A percentile compares a stretch with the other conserved stretches of the same genome.
Conservation (phyloP, 345 rosid species). For the Acer campestre region DNA sequence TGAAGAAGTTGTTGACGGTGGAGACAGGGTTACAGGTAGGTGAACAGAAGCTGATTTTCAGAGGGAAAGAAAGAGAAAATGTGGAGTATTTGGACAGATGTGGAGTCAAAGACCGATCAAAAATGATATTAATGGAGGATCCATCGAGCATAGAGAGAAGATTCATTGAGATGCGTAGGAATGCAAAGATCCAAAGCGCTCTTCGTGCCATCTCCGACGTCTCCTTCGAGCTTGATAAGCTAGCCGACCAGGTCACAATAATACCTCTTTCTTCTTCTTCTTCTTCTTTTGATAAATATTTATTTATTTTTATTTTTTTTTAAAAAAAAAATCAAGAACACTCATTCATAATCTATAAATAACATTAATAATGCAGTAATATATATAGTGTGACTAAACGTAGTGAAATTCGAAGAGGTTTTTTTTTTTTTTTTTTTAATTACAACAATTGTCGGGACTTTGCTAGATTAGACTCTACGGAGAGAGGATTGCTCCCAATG, state of each 20-base stretch:
- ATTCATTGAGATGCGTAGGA: constrained; percentile 47
- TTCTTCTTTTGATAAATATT: neutral
- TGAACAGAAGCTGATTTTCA: constrained; percentile 49
- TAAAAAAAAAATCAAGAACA: neutral
- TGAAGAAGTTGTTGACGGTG: constrained; percentile 51
- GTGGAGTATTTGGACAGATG: constrained; percentile 46
- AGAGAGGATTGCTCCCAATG: too few species aligned
- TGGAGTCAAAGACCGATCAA: constrained; percentile 62
- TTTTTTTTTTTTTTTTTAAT: too few species aligned
- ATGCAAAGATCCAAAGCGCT: constrained; percentile 45
- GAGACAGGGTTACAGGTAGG: constrained; percentile 53
- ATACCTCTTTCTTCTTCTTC: too few species aligned
- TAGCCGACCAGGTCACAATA: constrained; percentile 48
- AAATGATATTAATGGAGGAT: constrained; percentile 47
- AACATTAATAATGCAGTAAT: too few species aligned
- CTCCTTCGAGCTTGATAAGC: constrained; percentile 51
- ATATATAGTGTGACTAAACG: too few species aligned
- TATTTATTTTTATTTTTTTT: too few species aligned
- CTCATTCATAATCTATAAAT: neutral
- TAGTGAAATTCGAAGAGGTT: too few species aligned
- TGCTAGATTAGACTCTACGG: too few species aligned
- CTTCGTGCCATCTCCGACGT: constrained; percentile 44
- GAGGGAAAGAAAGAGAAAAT: constrained; percentile 53
- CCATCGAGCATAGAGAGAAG: constrained; percentile 57
- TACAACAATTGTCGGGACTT: too few species aligned